A percentile compares a stretch with the other conserved stretches of the same genome.
phyloP scores from a whole-genome alignment of 805 yeast species.

The Candida arabinofermentans region DNA sequence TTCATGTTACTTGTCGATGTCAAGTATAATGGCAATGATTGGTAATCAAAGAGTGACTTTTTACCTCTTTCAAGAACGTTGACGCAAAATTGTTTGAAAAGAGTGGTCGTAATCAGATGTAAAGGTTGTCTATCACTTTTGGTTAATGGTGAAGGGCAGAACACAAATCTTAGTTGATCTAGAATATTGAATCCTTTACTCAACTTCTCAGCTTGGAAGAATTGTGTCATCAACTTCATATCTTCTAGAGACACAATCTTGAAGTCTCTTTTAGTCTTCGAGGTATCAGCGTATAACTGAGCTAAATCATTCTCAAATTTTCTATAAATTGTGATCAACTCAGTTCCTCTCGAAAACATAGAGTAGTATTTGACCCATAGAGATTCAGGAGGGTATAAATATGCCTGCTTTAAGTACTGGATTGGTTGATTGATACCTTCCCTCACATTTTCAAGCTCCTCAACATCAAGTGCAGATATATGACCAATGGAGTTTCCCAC shows the following conservation, averaged over 20 bases:
- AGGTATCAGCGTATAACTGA: constrained; percentile 15
- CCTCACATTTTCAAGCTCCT: constrained; percentile 43
- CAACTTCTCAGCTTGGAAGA: constrained; percentile 23
- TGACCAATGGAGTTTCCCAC: constrained; percentile 37
- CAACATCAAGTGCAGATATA: constrained; percentile 48
- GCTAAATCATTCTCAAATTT: constrained; percentile 42
- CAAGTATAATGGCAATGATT: constrained; percentile 28
- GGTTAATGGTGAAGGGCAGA: constrained; percentile 27
- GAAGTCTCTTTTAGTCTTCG: constrained; percentile 19
- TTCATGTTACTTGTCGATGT: constrained; percentile 17
- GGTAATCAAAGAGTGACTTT: constrained; percentile 50
- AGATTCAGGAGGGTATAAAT: constrained; percentile 75
- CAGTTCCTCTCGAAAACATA: constrained; percentile 49
- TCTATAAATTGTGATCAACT: constrained; percentile 42
- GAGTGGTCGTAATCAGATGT: constrained; percentile 32
- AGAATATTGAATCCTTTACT: constrained; percentile 24
- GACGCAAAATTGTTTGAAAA: constrained; percentile 42
- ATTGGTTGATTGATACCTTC: constrained; percentile 49
- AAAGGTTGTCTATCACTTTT: constrained; percentile 20
- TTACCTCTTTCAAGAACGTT: constrained; percentile 55
- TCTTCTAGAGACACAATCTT: constrained; percentile 27
- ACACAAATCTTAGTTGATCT: constrained; percentile 36
- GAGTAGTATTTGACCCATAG: constrained; percentile 66
- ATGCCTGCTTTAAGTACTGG: constrained; percentile 52
- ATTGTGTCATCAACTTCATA: constrained; percentile 20